Conservation (phyloP, 73 alveolate species). For the Uronychia binucleata region DNA sequence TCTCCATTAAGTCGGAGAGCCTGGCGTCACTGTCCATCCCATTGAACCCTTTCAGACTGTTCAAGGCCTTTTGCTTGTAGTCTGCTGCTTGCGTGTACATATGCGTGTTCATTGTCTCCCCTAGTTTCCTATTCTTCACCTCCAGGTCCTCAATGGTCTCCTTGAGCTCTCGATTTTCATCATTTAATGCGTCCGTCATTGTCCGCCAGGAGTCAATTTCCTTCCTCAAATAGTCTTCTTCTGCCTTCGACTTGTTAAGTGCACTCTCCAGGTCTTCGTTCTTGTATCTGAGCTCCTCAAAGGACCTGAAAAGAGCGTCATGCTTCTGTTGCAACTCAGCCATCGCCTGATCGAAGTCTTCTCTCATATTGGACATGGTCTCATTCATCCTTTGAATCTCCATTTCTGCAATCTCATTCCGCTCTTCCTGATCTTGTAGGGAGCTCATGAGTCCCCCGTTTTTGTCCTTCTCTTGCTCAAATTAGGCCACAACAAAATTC, state of each 20-base stretch:
- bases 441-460: not conserved
- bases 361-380: not conserved
- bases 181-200: not conserved
- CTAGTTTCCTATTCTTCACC: not conserved
- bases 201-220: constrained; percentile 7
- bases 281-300: not conserved
- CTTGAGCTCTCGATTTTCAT: not conserved
- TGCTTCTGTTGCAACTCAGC: not conserved
- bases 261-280: not conserved
- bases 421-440: not conserved
- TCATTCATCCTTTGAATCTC: not conserved
- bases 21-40: not conserved
- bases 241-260: not conserved
- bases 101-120: not conserved
- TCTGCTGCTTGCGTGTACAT: not conserved
- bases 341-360: not conserved
- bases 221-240: constrained; percentile 1
- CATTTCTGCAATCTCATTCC: not conserved
- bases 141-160: not conserved
- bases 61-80: not conserved
- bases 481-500: not conserved
- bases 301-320: not conserved
- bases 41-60: not conserved
- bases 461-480: not conserved
- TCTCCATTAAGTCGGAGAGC: constrained; percentile 1